Conservation (phyloP, 176 grass and related monocot species). For the Phyllostachys edulis region DNA sequence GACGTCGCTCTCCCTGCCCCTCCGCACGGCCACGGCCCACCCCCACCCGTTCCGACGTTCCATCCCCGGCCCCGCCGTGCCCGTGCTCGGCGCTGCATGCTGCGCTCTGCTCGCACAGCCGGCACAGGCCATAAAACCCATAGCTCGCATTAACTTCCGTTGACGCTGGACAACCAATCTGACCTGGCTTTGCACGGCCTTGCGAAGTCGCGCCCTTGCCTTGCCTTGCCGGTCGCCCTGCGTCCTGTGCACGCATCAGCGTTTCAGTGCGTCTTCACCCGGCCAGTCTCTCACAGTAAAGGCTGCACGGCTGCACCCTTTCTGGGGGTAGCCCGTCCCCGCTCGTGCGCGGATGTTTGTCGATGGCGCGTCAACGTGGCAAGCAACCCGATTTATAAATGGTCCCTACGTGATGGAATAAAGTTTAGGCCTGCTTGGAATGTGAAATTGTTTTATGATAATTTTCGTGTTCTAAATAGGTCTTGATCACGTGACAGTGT, state of each 20-base stretch:
- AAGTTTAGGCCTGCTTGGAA: not conserved
- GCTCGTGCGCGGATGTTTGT: not conserved
- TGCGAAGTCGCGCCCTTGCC: too few species aligned
- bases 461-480: too few species aligned
- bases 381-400: not conserved
- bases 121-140: not conserved
- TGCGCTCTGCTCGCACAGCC: not conserved
- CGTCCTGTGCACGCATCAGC: not conserved
- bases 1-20: conserved; percentile 26
- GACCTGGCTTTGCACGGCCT: not conserved
- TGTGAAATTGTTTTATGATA: too few species aligned
- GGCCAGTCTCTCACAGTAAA: not conserved
- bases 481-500: too few species aligned
- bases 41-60: not conserved
- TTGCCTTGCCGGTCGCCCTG: not conserved
- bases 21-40: too few species aligned
- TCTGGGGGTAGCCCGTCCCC: not conserved
- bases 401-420: not conserved
- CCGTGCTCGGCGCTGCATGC: not conserved
- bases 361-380: not conserved
- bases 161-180: not conserved
- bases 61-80: not conserved
- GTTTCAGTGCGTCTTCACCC: not conserved
- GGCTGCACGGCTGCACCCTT: not conserved
- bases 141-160: not conserved